Percentiles rank a stretch among this genome's conserved stretches.
Conservation (phyloP, 306 rosid genomes). For the Rubus parviflorus region DNA sequence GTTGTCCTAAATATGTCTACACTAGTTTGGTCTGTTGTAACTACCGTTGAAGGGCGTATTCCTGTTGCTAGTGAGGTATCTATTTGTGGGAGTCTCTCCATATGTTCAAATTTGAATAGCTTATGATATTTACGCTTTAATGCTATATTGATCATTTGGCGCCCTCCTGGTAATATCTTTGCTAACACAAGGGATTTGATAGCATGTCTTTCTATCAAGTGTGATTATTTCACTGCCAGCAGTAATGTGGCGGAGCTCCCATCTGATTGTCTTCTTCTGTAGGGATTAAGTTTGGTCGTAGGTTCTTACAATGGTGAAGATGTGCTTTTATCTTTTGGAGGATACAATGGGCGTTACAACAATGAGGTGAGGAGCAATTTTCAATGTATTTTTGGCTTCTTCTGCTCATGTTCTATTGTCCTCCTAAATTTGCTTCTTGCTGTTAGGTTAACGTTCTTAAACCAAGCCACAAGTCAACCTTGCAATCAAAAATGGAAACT, state of each 20-base stretch:
- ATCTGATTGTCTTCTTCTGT: slow-evolving; percentile 34
- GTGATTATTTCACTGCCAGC: slow-evolving; percentile 13
- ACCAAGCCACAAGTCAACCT: slow-evolving; percentile 89
- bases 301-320: slow-evolving; percentile 76
- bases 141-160: background rate
- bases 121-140: background rate
- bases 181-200: slow-evolving; percentile 9
- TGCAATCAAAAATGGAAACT: slow-evolving; percentile 69
- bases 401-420: slow-evolving; percentile 24
- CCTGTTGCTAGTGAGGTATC: slow-evolving; percentile 93
- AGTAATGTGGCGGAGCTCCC: slow-evolving; percentile 14
- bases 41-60: slow-evolving; percentile 86
- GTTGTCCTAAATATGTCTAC: slow-evolving; percentile 89
- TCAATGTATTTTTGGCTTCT: slow-evolving; percentile 2
- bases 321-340: slow-evolving; percentile 80
- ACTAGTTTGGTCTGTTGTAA: slow-evolving; percentile 89
- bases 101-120: background rate
- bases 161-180: background rate
- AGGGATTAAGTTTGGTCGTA: slow-evolving; percentile 92
- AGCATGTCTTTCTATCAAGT: slow-evolving; percentile 5
- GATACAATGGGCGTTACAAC: slow-evolving; percentile 90
- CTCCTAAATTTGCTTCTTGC: slow-evolving; percentile 29
- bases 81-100: slow-evolving; percentile 10
- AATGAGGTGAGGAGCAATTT: slow-evolving; percentile 61
- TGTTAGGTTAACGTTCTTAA: slow-evolving; percentile 78